These are phyloP conservation scores for Solanum hybrid DNA, from an alignment of 305 asterid genomes.

Conservation along the genomic window DNA sequence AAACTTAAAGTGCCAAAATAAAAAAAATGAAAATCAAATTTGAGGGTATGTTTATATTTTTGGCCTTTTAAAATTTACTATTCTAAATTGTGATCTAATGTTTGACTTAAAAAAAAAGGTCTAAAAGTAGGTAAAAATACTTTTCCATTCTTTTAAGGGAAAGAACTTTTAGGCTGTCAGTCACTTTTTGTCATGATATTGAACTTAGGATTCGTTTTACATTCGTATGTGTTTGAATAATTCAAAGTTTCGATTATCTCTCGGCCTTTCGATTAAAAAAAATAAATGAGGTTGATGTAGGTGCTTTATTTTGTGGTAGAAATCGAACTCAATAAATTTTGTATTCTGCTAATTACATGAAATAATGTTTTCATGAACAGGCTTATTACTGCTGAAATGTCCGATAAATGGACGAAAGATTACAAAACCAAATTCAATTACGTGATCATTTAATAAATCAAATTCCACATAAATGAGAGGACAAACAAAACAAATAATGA, in stretches of 20 bases:
- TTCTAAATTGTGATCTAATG: too few species aligned
- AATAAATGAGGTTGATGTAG: too few species aligned
- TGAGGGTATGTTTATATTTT: not conserved
- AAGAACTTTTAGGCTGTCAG: too few species aligned
- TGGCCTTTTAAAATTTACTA: not conserved
- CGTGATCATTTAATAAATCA: not conserved
- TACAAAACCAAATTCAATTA: not conserved
- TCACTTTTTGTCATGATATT: not conserved
- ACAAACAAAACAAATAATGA: not conserved
- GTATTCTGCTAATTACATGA: not conserved
- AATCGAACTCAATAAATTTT: not conserved
- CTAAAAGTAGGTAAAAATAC: not conserved
- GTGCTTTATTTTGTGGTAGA: not conserved
- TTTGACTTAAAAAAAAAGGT: not conserved
- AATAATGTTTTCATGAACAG: not conserved
- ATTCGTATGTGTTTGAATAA: not conserved
- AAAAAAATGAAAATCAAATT: too few species aligned
- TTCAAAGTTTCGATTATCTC: not conserved
- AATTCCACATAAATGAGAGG: not conserved
- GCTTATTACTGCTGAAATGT: not conserved
- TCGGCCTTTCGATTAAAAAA: not conserved
- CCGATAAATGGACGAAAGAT: not conserved
- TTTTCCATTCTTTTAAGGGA: too few species aligned
- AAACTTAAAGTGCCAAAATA: too few species aligned
- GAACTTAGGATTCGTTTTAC: too few species aligned